phyloP scores from a whole-genome alignment of 345 rosid species.

The Salix caprea region DNA sequence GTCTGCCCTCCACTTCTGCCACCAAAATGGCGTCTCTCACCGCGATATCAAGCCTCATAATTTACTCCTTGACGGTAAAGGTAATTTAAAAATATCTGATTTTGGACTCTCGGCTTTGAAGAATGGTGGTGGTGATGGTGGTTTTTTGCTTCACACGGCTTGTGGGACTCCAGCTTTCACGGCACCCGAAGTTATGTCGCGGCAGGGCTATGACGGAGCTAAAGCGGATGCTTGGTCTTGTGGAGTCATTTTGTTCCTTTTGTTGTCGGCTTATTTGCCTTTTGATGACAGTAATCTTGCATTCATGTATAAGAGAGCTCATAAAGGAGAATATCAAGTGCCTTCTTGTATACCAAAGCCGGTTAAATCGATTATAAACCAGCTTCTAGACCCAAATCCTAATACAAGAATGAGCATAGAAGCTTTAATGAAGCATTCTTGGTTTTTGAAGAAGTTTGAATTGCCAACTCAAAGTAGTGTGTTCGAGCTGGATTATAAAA shows the following conservation, averaged over 20 bases:
- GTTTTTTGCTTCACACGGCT: conserved; percentile 46
- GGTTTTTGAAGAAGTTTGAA: conserved; percentile 52
- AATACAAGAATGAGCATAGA: conserved; percentile 57
- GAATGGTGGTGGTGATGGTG: not conserved
- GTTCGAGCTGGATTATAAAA: conserved; percentile 17
- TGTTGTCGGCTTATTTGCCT: conserved; percentile 58
- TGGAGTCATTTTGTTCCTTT: conserved; percentile 64
- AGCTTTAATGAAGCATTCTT: conserved; percentile 37
- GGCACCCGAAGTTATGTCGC: conserved; percentile 64
- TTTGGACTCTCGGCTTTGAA: conserved; percentile 74
- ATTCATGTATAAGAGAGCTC: conserved; percentile 52
- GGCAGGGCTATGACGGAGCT: conserved; percentile 55
- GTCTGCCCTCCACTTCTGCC: conserved; percentile 76
- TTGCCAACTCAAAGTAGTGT: conserved; percentile 47
- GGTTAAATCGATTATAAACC: conserved; percentile 44
- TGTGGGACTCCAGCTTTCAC: conserved; percentile 55
- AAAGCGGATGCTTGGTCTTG: conserved; percentile 86
- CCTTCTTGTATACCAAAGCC: conserved; percentile 51
- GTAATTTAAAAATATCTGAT: conserved; percentile 68
- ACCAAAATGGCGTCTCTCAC: conserved; percentile 74
- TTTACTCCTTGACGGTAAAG: conserved; percentile 60
- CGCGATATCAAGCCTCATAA: conserved; percentile 91
- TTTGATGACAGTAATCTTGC: conserved; percentile 55
- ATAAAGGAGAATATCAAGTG: conserved; percentile 48
- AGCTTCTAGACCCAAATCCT: conserved; percentile 81